Evolutionary conservation across 1,139 yeast genomes (phyloP), one percentile per base, ranked within the genome.

Genomic region (Protomyces macrosporus): DNA sequence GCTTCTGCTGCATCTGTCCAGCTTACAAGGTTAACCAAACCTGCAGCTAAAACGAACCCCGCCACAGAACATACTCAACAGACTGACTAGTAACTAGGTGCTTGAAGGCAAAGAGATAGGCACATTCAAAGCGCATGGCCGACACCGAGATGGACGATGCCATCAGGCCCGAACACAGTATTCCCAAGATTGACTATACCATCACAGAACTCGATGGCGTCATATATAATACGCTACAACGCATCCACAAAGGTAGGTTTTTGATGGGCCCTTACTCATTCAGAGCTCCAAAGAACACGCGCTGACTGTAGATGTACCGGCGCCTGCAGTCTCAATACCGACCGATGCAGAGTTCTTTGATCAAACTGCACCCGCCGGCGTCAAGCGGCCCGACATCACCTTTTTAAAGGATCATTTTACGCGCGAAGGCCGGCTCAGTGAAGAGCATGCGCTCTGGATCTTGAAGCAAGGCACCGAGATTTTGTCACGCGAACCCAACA

Each of bases 401-500:
- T 88, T 88, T 70, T 76, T 93, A 64, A 84, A 82, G 69, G 82
- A 85, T 45, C 97, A 90, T 76, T 87, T 91, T 69, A 78, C 81
- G 68, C 79, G 82, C 53, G 97, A 93, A 73, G 98, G 98, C 2
- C 80, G 96, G 63, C 78, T 93, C 59, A 79, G 81, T 16, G 87
- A 85, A 69, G 79, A 79, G 10, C 98, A 93, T 72, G 91, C 90
- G 0, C 72, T 86, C 54, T 79, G 79, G 63, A 90, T 93, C 64
- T 74, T 93, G 64, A 73, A 77, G 40, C 80, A 79, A 73, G 95
- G 95, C n/a, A 85, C 91, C 0, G 79, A 79, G 53, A 75, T 85
- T n/a, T 78, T 93, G 67, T 75, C 81, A 40, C 73, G 76, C 55
- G 98, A 93, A 72, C 95, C 96, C 3, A 93, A 88, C 69, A 74